Evolutionary conservation across 192 early-diverging fungal species (phyloP), one percentile per base, ranked within the genome.

Genomic region (Haplosporangium gracile): DNA sequence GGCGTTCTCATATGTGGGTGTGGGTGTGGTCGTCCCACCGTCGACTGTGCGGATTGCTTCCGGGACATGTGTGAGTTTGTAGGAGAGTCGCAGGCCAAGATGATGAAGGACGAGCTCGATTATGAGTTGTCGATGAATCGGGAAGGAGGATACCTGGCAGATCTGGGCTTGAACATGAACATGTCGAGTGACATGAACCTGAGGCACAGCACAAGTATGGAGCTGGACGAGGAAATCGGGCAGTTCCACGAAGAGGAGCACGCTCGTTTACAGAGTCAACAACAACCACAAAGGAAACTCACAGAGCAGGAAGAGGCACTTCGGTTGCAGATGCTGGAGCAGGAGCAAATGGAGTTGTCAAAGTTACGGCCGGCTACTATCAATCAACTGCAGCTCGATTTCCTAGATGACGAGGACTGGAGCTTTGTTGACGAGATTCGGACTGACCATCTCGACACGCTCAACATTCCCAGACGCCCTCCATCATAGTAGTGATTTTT

Each of bases 391-490:
- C 84, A 86, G 34, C 72, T 86, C 26, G 84, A 86, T 53, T 86
- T 80, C 68, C 42, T 86, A 68, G 84, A 86, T 34, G 84, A 86
- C 24, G 75, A 76, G 29, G 84, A 86, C 32, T 86, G 84, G 84
- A 86, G 84, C n/a, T 86, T 86, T 75, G 84, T 86, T 39, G 76
- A 86, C 24, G 84, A 86, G 76, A 81, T 86, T 65, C 45, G 78
- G n/a, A 71, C 68, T 0, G 82, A 86, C 60, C 60, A 24, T 32
- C 60, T 65, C 9, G 68, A 34, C 71, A 16, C n/a, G 4, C 40
- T 45, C 13, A 40, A 15, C 71, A 45, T 15, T 16, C 5, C 49
- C 49, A 18, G 49, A 51, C 4, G 0, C 47, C 47, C 49, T 51
- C 49, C 49, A 5, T 18, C 49, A 51, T 51, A 16, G 5, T 51